Base-by-base conservation (phyloP, 257 asterid species). In the Nicotiana tabacum region DNA sequence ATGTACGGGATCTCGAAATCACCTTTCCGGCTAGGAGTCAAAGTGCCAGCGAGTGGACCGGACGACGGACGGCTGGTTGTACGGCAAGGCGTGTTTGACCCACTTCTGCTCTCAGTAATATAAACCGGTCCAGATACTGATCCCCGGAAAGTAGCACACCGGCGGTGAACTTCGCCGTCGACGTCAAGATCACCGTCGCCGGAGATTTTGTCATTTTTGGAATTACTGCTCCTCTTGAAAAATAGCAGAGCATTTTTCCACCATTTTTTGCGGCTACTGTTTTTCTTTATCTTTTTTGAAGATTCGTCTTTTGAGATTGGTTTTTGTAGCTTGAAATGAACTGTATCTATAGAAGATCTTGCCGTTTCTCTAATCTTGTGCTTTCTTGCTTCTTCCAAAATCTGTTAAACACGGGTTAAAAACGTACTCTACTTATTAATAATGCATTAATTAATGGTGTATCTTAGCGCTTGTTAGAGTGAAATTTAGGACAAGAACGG, bases 331-430 rank as follows among this genome's bases (percentile, higher is more conserved):
- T 88, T 88, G 85, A 88, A 88, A 15, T 82, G 85, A 33, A 67
- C 24, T 17, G 85, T 35, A 15, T 78, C 89, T 51, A 81, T 83
- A 72, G 79, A 56, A 16, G 84, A 64, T 51, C 69, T 53, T 37
- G 83, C 57, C 13, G 60, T 53, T 76, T 83, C 88, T 58, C 84
- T 85, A 33, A 85, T 90, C 66, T 84, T 90, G 62, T 90, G 91
- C 84, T 81, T 92, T 61, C 94, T 86, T 10, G 93, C 94, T 90
- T 93, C 97, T 80, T 94, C 97, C 89, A 94, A 35, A 61, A 92
- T 93, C 95, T 92, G 65, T 7, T 77, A 6, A 9, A 30, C 13
- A 12, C 5, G 39, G n/a, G 53, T 57, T 18, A 60, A 30, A 4
- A 72, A 12, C 81, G 61, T 85, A 83, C 81, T 21, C 12, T 85